phyloP scores from a whole-genome alignment of 768 basidiomycete species.

The Rhodotorula diobovata region DNA sequence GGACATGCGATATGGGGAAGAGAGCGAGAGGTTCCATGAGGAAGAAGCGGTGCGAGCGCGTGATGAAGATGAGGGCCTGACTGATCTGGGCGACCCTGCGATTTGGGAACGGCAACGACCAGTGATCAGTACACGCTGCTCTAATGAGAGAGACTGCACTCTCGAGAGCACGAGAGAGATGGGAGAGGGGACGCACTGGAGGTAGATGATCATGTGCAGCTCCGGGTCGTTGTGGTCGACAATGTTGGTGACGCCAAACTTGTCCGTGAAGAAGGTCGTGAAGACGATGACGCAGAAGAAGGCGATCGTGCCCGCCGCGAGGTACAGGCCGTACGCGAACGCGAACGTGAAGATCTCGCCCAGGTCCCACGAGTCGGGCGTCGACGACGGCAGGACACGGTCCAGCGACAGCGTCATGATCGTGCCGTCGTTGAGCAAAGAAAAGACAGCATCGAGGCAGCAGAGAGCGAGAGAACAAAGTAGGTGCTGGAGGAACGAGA shows the following conservation, averaged over 20 bases:
- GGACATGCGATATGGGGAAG: no score
- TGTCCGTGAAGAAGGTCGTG: slow-evolving; percentile 50
- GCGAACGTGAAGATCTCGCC: slow-evolving; percentile 95
- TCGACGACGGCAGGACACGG: slow-evolving; percentile 85
- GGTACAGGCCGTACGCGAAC: slow-evolving; percentile 88
- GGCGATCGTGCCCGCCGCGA: slow-evolving; percentile 69
- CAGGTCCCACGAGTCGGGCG: slow-evolving; percentile 93
- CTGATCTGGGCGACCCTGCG: slow-evolving; percentile 89
- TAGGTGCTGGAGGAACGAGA: no score
- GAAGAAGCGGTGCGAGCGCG: slow-evolving; percentile 64
- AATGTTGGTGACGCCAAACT: slow-evolving; percentile 65
- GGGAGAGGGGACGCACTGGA: slow-evolving; percentile 49
- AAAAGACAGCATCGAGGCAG: no score
- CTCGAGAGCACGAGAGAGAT: neutral
- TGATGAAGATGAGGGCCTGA: slow-evolving; percentile 66
- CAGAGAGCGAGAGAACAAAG: no score
- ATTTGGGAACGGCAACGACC: no score
- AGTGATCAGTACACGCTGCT: no score
- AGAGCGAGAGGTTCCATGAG: slow-evolving; percentile 93
- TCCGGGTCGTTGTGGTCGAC: slow-evolving; percentile 43
- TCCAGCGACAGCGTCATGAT: slow-evolving; percentile 94
- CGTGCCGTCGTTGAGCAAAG: slow-evolving; percentile 95
- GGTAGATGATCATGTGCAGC: slow-evolving; percentile 78
- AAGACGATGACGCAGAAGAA: slow-evolving; percentile 63
- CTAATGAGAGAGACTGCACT: neutral